phyloP scores from a whole-genome alignment of 352 stramenopile species.

The Phytopythium cucurbitacearum region DNA sequence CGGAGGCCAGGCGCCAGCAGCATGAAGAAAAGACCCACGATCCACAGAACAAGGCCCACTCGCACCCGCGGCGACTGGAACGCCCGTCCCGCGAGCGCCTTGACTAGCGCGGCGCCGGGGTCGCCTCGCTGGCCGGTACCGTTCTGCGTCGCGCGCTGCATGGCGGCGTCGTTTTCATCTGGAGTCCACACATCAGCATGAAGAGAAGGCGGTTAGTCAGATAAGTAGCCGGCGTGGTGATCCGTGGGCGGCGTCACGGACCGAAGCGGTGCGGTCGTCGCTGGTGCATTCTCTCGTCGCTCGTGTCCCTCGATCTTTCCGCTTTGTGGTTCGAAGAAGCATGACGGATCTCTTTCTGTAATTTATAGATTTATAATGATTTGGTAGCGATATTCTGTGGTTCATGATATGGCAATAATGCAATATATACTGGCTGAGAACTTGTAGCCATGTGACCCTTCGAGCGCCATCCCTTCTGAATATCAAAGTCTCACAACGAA shows the following conservation, averaged over 20 bases:
- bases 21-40: constrained; percentile 84
- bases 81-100: constrained; percentile 42
- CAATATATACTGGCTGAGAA: too few species aligned
- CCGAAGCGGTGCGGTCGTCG: constrained; percentile 1
- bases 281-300: constrained; percentile 3
- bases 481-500: too few species aligned
- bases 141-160: constrained; percentile 19
- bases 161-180: constrained; percentile 17
- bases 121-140: constrained; percentile 17
- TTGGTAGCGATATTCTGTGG: too few species aligned
- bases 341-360: too few species aligned
- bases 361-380: too few species aligned
- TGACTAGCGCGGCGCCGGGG: constrained; percentile 47
- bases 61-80: constrained; percentile 62
- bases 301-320: too few species aligned
- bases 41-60: constrained; percentile 60
- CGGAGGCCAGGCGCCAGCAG: constrained; percentile 55
- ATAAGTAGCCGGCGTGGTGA: background rate
- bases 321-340: too few species aligned
- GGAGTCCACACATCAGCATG: background rate
- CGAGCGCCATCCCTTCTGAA: too few species aligned
- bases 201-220: constrained; percentile 2
- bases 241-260: background rate
- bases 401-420: too few species aligned
- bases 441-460: too few species aligned